phyloP scores from a whole-genome alignment of 2,329 filamentous ascomycete species.

The Penicillium hesseltinei region DNA sequence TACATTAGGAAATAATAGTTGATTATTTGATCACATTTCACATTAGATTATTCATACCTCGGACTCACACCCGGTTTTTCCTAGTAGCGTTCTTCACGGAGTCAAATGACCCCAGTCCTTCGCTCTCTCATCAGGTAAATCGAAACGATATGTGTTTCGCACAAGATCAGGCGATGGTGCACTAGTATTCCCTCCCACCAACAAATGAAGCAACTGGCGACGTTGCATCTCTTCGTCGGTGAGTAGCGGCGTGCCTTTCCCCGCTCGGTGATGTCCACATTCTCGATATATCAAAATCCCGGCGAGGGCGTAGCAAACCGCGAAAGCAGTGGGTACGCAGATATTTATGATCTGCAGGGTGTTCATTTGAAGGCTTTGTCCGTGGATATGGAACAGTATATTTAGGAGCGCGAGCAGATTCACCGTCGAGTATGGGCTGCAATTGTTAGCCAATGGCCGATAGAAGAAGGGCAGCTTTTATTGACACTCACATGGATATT shows the following conservation, averaged over 20 bases:
- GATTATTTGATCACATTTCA: not conserved
- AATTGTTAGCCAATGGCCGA: not conserved
- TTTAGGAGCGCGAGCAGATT: constrained; percentile 37
- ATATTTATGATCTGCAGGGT: constrained; percentile 28
- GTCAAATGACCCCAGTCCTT: not conserved
- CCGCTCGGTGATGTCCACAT: constrained; percentile 8
- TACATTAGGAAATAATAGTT: not conserved
- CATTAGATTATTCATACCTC: not conserved
- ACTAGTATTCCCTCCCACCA: constrained; percentile 30
- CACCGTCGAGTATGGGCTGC: constrained; percentile 14
- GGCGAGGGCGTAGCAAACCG: constrained; percentile 28
- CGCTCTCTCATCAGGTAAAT: constrained; percentile 17
- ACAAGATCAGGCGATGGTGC: constrained; percentile 28
- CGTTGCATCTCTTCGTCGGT: constrained; percentile 43
- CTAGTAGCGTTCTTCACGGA: not conserved
- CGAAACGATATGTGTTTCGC: constrained; percentile 31
- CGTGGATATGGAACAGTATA: constrained; percentile 33
- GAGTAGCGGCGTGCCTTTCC: constrained; percentile 20
- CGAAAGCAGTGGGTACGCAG: constrained; percentile 29
- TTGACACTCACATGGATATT: not conserved
- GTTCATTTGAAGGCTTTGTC: constrained; percentile 29
- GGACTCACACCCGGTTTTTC: not conserved
- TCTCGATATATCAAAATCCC: constrained; percentile 28
- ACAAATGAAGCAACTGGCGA: constrained; percentile 37
- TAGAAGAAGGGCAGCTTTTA: not conserved